These are phyloP conservation scores for Dysphania ambrosioides DNA, from an alignment of 148 eudicot genomes.

Conservation along the genomic window DNA sequence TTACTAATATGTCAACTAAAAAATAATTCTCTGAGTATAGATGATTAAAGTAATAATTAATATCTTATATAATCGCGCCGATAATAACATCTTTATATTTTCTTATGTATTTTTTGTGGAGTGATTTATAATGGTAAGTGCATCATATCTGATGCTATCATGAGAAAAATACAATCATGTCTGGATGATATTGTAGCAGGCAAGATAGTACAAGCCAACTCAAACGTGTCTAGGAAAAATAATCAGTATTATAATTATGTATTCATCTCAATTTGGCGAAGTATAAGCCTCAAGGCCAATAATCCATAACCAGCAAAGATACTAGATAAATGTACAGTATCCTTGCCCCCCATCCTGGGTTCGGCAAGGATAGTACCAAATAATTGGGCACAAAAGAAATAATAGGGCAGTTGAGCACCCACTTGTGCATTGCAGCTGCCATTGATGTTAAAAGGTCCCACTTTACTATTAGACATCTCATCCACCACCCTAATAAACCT, in stretches of 20 bases:
- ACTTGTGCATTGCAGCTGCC: neutral
- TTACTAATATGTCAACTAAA: no score
- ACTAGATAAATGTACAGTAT: neutral
- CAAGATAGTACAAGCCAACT: conserved; percentile 14
- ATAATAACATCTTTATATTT: no score
- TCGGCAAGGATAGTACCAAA: conserved; percentile 9
- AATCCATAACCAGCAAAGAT: neutral
- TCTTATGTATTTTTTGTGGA: no score
- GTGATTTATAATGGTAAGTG: no score
- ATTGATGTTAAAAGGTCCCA: conserved; percentile 8
- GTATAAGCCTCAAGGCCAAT: no score
- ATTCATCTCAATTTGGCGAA: neutral
- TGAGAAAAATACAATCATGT: conserved; percentile 2
- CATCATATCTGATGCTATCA: no score
- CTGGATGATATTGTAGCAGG: neutral
- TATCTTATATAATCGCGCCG: no score
- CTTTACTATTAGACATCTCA: neutral
- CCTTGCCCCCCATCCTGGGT: neutral
- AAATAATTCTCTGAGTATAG: no score
- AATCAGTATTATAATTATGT: conserved; percentile 6
- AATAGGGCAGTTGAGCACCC: conserved; percentile 9
- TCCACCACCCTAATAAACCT: neutral
- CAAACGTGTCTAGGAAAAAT: conserved; percentile 3
- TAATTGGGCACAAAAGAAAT: conserved; percentile 27
- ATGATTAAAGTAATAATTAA: no score